Conservation (phyloP, 129 eudicot species). For the Flaveria bidentis region DNA sequence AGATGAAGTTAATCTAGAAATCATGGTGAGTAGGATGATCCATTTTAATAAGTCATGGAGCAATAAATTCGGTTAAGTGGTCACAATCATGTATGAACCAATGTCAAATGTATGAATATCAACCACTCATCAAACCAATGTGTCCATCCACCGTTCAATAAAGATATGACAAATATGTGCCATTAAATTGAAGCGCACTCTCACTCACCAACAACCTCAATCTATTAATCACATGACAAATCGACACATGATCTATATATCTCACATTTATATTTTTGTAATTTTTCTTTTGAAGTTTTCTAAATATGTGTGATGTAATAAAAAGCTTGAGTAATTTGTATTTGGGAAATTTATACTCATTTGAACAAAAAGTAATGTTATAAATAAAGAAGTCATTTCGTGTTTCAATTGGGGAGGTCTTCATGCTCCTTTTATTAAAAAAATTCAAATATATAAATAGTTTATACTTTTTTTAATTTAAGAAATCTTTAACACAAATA, state of each 20-base stretch:
- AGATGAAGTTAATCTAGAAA: neutral
- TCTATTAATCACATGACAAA: neutral
- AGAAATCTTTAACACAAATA: no score
- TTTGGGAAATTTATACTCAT: no score
- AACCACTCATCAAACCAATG: slow-evolving; percentile 32
- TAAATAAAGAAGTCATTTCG: no score
- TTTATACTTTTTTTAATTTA: no score
- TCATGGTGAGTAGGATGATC: slow-evolving; percentile 32
- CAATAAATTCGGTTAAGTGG: slow-evolving; percentile 29
- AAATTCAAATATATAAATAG: no score
- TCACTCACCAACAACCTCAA: slow-evolving; percentile 7
- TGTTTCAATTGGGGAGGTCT: no score
- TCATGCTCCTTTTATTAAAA: no score
- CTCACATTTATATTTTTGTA: neutral
- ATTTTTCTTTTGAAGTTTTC: no score
- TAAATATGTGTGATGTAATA: no score
- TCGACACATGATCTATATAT: neutral
- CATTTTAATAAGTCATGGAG: slow-evolving; percentile 30
- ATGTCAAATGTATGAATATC: slow-evolving; percentile 26
- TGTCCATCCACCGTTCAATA: slow-evolving; percentile 26
- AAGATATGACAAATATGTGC: slow-evolving; percentile 16
- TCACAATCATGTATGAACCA: slow-evolving; percentile 25
- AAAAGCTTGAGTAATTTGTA: no score
- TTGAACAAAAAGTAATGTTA: no score
- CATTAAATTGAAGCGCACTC: slow-evolving; percentile 13